phyloP scores from a whole-genome alignment of 805 yeast species.

The Zygosaccharomyces rouxii region DNA sequence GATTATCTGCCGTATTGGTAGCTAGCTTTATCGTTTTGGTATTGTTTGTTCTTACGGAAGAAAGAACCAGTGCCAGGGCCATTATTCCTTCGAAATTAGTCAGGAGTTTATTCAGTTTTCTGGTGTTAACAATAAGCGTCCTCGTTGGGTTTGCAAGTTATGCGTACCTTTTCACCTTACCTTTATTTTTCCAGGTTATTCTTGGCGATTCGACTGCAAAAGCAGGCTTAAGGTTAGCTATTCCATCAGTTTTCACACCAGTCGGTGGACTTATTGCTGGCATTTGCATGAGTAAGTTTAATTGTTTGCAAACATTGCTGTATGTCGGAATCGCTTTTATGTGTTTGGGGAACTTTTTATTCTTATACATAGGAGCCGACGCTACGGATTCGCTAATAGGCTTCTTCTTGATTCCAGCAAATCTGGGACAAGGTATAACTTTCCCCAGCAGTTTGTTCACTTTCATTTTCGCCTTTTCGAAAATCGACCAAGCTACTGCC shows the following conservation, averaged over 20 bases:
- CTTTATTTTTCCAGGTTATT: constrained; percentile 41
- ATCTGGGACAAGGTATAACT: constrained; percentile 39
- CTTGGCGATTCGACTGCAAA: constrained; percentile 39
- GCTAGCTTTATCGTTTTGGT: constrained; percentile 10
- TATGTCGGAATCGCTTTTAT: constrained; percentile 36
- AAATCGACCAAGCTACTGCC: constrained; percentile 37
- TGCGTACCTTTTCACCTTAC: constrained; percentile 42
- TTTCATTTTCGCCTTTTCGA: constrained; percentile 35
- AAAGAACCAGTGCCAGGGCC: constrained; percentile 16
- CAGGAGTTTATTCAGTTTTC: constrained; percentile 6
- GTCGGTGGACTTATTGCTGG: constrained; percentile 42
- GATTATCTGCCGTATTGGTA: constrained; percentile 6
- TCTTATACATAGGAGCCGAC: constrained; percentile 23
- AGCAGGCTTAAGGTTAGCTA: constrained; percentile 41
- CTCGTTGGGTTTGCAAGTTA: constrained; percentile 39
- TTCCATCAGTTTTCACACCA: constrained; percentile 42
- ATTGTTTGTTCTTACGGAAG: constrained; percentile 15
- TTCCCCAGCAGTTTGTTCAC: constrained; percentile 38
- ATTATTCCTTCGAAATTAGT: constrained; percentile 18
- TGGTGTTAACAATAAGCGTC: constrained; percentile 27
- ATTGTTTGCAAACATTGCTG: constrained; percentile 30
- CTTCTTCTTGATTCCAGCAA: constrained; percentile 35
- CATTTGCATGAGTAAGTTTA: constrained; percentile 35
- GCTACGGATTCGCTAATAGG: constrained; percentile 30
- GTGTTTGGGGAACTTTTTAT: constrained; percentile 37